Evolutionary conservation across 805 yeast species (phyloP).

Genomic region (Scheffersomyces stipitis): DNA sequence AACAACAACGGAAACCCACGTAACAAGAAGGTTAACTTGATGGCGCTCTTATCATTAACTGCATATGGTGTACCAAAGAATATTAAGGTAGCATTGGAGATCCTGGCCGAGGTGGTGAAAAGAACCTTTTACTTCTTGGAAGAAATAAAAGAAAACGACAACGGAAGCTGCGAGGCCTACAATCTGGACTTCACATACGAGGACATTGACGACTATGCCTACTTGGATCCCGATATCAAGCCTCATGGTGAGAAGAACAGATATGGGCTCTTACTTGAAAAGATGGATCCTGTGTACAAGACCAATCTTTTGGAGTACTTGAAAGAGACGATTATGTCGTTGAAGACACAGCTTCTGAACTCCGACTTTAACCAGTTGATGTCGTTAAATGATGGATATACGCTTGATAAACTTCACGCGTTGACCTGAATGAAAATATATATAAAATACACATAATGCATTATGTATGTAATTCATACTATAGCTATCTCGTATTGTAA

Average conservation of each 20-base stretch:
- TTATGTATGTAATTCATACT: too few species aligned
- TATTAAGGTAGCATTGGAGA: constrained; percentile 14
- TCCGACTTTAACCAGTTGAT: constrained; percentile 36
- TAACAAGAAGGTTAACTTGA: constrained; percentile 63
- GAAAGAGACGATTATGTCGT: constrained; percentile 22
- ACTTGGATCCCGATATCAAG: constrained; percentile 39
- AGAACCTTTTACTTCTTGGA: constrained; percentile 56
- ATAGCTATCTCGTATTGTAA: too few species aligned
- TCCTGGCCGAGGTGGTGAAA: constrained; percentile 29
- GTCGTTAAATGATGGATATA: constrained; percentile 35
- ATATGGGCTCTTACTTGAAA: constrained; percentile 30
- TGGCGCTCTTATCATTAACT: constrained; percentile 59
- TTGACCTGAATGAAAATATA: too few species aligned
- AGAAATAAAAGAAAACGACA: constrained; percentile 61
- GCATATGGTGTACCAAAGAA: constrained; percentile 30
- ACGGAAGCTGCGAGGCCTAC: constrained; percentile 37
- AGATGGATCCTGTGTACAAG: constrained; percentile 36
- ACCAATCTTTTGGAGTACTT: constrained; percentile 50
- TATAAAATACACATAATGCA: too few species aligned
- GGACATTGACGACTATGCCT: constrained; percentile 43
- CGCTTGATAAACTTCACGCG: constrained; percentile 28
- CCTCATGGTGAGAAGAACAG: constrained; percentile 44
- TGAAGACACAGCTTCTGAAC: constrained; percentile 24
- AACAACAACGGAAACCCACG: constrained; percentile 70
- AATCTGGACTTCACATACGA: constrained; percentile 36